Conservation (phyloP, 2,329 filamentous ascomycete genomes). For the Magnaporthales sp. region DNA sequence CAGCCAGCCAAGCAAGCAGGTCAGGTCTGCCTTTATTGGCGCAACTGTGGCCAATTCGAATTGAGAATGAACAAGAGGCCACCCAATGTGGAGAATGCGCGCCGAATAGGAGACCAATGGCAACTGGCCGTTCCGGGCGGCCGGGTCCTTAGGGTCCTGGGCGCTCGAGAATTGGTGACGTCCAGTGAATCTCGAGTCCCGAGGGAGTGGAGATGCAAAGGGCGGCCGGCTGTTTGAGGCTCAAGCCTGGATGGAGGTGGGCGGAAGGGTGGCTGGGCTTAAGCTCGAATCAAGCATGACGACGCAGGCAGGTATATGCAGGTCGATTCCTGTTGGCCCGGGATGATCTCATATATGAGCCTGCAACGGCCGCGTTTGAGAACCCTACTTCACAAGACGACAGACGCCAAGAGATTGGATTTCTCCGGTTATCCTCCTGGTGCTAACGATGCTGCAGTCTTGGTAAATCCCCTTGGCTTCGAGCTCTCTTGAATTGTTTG, state of each 20-base stretch:
- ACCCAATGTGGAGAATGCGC: not conserved
- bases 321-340: not conserved
- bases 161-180: not conserved
- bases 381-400: not conserved
- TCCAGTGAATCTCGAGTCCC: not conserved
- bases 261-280: not conserved
- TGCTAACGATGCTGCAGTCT: not conserved
- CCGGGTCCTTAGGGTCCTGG: not conserved
- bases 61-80: not conserved
- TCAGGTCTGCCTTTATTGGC: not conserved
- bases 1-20: not conserved
- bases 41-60: not conserved
- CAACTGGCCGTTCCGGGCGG: not conserved
- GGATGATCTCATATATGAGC: conserved; percentile 1
- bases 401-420: not conserved
- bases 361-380: not conserved
- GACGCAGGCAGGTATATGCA: conserved; percentile 2
- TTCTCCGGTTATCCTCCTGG: not conserved
- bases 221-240: not conserved
- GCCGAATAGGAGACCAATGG: not conserved
- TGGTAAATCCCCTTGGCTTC: not conserved
- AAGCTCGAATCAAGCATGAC: conserved; percentile 2
- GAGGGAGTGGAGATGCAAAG: not conserved
- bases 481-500: not conserved
- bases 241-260: not conserved